Evolutionary conservation across 169 alveolate genomes (phyloP).

Genomic region (Plasmodium falciparum): DNA sequence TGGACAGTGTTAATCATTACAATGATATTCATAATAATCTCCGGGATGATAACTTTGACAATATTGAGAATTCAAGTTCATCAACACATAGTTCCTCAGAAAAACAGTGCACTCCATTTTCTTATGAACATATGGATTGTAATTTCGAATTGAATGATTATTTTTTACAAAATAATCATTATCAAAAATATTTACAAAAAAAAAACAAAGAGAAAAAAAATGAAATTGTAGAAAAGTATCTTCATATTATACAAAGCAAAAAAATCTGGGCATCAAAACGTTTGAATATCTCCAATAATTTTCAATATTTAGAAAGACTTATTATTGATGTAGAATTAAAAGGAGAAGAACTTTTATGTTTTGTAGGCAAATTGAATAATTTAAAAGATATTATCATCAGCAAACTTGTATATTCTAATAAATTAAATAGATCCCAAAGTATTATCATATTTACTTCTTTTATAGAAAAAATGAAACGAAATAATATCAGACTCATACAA

Average conservation of each 20-base stretch:
- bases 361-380: conserved; percentile 53
- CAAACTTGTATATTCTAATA: conserved; percentile 41
- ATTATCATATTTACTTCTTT: conserved; percentile 63
- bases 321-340: conserved; percentile 53
- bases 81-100: too few relatives aligned
- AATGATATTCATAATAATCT: too few relatives aligned
- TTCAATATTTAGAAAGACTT: conserved; percentile 37
- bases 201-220: neutral
- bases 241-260: conserved; percentile 13
- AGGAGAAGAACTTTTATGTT: conserved; percentile 66
- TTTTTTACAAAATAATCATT: conserved; percentile 22
- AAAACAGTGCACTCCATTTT: neutral
- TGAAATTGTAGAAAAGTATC: conserved; percentile 9
- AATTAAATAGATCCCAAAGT: conserved; percentile 56
- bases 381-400: conserved; percentile 67
- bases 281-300: neutral
- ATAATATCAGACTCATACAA: conserved; percentile 43
- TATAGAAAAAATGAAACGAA: conserved; percentile 50
- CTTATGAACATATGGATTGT: conserved; percentile 17
- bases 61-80: too few relatives aligned
- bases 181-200: conserved; percentile 7
- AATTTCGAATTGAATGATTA: conserved; percentile 8
- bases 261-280: conserved; percentile 14
- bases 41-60: too few relatives aligned
- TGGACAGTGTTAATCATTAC: too few relatives aligned